Base-by-base conservation (phyloP, 2,329 filamentous ascomycete species). In the Stenocarpella maydis region DNA sequence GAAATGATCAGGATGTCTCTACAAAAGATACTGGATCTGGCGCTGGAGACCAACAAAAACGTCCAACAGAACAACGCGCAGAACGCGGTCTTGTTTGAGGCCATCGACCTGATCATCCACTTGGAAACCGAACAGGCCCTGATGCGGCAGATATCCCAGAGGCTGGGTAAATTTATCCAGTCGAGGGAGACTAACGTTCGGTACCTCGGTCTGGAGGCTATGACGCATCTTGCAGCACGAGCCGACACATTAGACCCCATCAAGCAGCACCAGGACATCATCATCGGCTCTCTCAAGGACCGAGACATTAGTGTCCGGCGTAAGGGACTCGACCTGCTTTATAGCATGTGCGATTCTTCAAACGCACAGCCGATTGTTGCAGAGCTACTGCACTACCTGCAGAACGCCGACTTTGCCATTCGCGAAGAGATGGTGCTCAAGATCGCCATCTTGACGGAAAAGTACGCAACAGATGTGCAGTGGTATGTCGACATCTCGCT, bases 401-500 rank as follows among this genome's bases (percentile, higher is more conserved):
- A 98, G 77, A 97, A 94, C 68, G 96, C 96, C 58, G 96, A 99
- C 80, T 99, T 97, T 80, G 95, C 95, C 6, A 98, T 99, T 75
- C 90, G 97, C 72, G 97, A 99, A 82, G 96, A 99, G 80, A 99
- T 99, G 96, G 96, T 98, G 4, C 85, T 99, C 72, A 99, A 99
- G 83, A 97, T 99, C 80, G 96, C 96, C 65, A 99, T 99, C 76
- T 81, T 99, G 73, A 98, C 97, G 0, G 96, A 99, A 79, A 98
- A 98, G 78, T 99, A 99, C 78, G 96, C 96, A 28, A 98, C 95
- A 0, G 96, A 99, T 77, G 93, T 97, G 24, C 95, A 98, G 82
- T 99, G 96, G 96, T 99, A 99, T 80, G 97, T 99, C 72, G 95
- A 99, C 78, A 98, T 98, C 74, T 97, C 96, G 14, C 85, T 99